phyloP scores from a whole-genome alignment of 2,329 filamentous ascomycete genomes.

The Cadophora sp. region DNA sequence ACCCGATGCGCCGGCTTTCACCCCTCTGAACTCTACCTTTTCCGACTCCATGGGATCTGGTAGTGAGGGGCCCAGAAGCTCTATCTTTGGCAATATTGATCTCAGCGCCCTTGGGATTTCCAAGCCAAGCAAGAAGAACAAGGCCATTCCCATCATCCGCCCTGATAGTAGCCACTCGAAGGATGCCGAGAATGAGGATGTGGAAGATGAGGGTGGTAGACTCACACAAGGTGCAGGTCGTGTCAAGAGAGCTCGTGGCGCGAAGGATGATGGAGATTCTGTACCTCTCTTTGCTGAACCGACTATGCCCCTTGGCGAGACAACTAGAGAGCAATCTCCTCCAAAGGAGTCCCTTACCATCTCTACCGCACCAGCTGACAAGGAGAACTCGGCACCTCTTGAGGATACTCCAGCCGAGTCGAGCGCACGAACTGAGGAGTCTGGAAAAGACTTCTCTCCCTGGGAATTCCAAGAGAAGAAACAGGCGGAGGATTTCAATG shows the following conservation, averaged over 20 bases:
- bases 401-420: constrained; percentile 27
- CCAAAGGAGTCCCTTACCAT: constrained; percentile 37
- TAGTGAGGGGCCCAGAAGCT: constrained; percentile 50
- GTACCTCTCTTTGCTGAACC: constrained; percentile 77
- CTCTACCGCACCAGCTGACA: constrained; percentile 36
- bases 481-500: constrained; percentile 49
- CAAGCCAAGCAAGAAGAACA: constrained; percentile 74
- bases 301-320: constrained; percentile 48
- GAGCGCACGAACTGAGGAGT: constrained; percentile 57
- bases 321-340: constrained; percentile 42
- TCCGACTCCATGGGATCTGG: constrained; percentile 57
- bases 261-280: constrained; percentile 70
- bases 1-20: constrained; percentile 79
- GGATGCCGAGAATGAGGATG: constrained; percentile 47
- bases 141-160: constrained; percentile 81
- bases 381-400: constrained; percentile 43
- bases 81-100: constrained; percentile 75
- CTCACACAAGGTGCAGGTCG: constrained; percentile 69
- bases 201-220: constrained; percentile 66
- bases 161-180: constrained; percentile 62
- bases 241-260: constrained; percentile 76
- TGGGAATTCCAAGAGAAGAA: constrained; percentile 63
- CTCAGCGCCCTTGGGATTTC: constrained; percentile 66
- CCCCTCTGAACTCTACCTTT: constrained; percentile 58
- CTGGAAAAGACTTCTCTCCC: constrained; percentile 62